Conservation (phyloP, 371 early-diverging fungal genomes). For the Rhizomucor pusillus region DNA sequence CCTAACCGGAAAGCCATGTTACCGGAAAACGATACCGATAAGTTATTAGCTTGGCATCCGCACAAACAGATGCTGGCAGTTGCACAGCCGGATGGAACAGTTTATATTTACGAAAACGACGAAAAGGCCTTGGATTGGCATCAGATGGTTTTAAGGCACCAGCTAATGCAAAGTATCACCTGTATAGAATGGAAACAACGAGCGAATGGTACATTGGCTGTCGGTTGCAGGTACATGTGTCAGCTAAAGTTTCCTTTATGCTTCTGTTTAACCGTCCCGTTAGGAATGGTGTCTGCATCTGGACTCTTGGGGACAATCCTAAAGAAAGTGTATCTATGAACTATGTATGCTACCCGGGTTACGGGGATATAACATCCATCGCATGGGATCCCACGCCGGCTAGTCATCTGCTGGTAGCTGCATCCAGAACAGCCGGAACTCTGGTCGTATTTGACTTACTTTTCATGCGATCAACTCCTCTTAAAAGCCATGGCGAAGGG, state of each 20-base stretch:
- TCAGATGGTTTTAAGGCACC: constrained; percentile 40
- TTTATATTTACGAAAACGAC: constrained; percentile 49
- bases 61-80: constrained; percentile 49
- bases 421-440: constrained; percentile 21
- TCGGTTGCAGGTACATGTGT: constrained; percentile 44
- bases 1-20: too few relatives aligned
- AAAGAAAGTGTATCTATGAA: constrained; percentile 23
- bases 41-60: constrained; percentile 56
- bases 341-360: constrained; percentile 24
- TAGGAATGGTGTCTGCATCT: constrained; percentile 52
- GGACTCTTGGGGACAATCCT: constrained; percentile 25
- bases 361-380: constrained; percentile 30
- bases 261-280: background rate
- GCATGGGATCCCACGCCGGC: constrained; percentile 50
- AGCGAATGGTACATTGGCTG: constrained; percentile 47
- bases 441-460: constrained; percentile 36
- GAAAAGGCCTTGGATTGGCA: constrained; percentile 26
- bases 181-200: constrained; percentile 56
- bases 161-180: constrained; percentile 45
- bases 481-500: constrained; percentile 38
- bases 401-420: constrained; percentile 36
- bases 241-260: background rate
- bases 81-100: constrained; percentile 40
- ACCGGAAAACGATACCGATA: background rate
- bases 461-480: constrained; percentile 19